Evolutionary conservation across 2,329 filamentous ascomycete genomes (phyloP).

Genomic region (Diplodia seriata): DNA sequence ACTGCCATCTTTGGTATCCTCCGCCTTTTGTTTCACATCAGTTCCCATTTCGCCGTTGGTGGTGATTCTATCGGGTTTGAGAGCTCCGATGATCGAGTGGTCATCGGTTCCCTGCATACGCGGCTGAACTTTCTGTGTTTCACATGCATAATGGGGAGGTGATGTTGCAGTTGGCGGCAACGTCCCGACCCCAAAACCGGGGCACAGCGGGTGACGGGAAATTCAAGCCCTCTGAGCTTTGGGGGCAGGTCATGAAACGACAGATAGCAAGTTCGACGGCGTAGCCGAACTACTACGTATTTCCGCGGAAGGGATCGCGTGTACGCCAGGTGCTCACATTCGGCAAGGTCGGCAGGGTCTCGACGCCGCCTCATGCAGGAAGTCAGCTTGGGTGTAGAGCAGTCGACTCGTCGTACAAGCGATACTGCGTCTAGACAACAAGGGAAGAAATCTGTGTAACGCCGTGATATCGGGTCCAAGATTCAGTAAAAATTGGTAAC

Average conservation of each 20-base stretch:
- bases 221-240: too few species aligned
- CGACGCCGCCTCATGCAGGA: not conserved
- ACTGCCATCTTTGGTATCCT: not conserved
- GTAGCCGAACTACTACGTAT: too few species aligned
- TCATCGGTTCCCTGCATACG: not conserved
- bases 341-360: too few species aligned
- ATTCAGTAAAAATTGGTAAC: not conserved
- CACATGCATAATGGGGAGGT: not conserved
- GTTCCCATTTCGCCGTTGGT: not conserved
- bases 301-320: too few species aligned
- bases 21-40: not conserved
- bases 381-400: not conserved
- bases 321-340: not conserved
- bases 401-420: not conserved
- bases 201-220: too few species aligned
- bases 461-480: not conserved
- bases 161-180: not conserved
- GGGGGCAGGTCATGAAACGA: too few species aligned
- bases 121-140: not conserved
- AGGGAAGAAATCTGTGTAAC: not conserved
- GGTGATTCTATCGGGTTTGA: not conserved
- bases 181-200: not conserved
- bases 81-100: not conserved
- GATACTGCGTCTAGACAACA: not conserved
- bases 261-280: too few species aligned